These are phyloP conservation scores for Bryum argenteum DNA, from an alignment of 225 moss, liverwort and hornwort species.

Conservation along the genomic window DNA sequence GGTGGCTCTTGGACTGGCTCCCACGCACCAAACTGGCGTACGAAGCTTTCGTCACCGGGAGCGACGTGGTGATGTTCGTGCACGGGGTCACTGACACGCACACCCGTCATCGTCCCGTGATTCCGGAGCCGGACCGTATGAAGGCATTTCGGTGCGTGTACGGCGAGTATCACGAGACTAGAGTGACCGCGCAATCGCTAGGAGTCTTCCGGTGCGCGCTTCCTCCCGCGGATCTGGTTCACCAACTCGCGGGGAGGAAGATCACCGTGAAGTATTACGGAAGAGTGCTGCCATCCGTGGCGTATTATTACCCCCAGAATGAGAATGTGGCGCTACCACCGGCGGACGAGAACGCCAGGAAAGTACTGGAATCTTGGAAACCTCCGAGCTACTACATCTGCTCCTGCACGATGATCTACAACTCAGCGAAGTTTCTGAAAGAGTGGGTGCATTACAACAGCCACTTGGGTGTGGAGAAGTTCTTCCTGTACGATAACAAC, in stretches of 20 bases:
- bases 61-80: conserved; percentile 67
- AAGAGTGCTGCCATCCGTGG: conserved; percentile 50
- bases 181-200: conserved; percentile 62
- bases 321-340: background rate
- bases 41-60: conserved; percentile 49
- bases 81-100: conserved; percentile 49
- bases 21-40: conserved; percentile 47
- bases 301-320: conserved; percentile 28
- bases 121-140: conserved; percentile 34
- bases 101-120: conserved; percentile 18
- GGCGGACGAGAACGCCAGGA: background rate
- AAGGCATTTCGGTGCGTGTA: conserved; percentile 55
- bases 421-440: conserved; percentile 73
- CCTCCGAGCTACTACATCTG: conserved; percentile 52
- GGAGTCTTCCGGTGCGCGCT: conserved; percentile 70
- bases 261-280: conserved; percentile 55
- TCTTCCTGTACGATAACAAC: conserved; percentile 86
- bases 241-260: conserved; percentile 38
- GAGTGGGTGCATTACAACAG: conserved; percentile 88
- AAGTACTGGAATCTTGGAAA: background rate
- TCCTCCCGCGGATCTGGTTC: conserved; percentile 38
- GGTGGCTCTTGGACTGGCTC: conserved; percentile 39
- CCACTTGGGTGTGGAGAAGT: conserved; percentile 79
- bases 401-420: conserved; percentile 88
- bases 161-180: conserved; percentile 47